A percentile compares a stretch with the other conserved stretches of the same genome.
phyloP scores from a whole-genome alignment of 441 rosid genomes.

The Gossypium lobatum region DNA sequence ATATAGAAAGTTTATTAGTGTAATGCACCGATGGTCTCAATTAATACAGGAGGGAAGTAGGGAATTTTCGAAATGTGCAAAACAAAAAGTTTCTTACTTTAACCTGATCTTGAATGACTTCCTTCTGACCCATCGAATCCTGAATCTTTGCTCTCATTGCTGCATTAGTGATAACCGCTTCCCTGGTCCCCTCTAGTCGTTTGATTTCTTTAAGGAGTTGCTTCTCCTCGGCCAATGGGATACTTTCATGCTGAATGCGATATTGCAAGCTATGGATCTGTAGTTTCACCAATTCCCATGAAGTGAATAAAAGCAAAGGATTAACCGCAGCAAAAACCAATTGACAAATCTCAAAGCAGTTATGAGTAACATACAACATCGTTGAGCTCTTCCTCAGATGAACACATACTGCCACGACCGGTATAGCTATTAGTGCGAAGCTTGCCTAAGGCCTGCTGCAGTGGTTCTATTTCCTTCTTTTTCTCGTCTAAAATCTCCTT shows the following conservation, averaged over 20 bases:
- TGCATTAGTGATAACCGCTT: constrained; percentile 76
- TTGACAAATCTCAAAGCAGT: not conserved
- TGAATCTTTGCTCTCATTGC: constrained; percentile 77
- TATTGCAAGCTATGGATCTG: constrained; percentile 80
- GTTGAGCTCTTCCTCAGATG: constrained; percentile 90
- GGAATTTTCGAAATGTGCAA: not conserved
- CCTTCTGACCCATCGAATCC: constrained; percentile 85
- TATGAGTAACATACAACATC: constrained; percentile 42
- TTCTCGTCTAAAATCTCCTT: constrained; percentile 54
- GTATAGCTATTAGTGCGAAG: constrained; percentile 43
- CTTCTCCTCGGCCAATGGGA: constrained; percentile 84
- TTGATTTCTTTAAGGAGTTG: constrained; percentile 84
- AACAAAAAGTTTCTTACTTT: constrained; percentile 47
- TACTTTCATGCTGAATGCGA: constrained; percentile 90
- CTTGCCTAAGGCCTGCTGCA: constrained; percentile 91
- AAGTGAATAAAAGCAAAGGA: constrained; percentile 7
- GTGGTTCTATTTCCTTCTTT: constrained; percentile 73
- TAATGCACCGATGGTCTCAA: not conserved
- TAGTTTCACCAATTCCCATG: constrained; percentile 23
- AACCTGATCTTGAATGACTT: constrained; percentile 62
- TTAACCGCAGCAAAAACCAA: constrained; percentile 4
- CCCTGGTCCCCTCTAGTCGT: constrained; percentile 91
- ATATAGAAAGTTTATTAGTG: not conserved
- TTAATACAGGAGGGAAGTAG: not conserved
- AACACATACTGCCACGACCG: constrained; percentile 62